These are phyloP conservation scores for Nemania abortiva DNA, from an alignment of 2,329 filamentous ascomycete species.

Conservation along the genomic window DNA sequence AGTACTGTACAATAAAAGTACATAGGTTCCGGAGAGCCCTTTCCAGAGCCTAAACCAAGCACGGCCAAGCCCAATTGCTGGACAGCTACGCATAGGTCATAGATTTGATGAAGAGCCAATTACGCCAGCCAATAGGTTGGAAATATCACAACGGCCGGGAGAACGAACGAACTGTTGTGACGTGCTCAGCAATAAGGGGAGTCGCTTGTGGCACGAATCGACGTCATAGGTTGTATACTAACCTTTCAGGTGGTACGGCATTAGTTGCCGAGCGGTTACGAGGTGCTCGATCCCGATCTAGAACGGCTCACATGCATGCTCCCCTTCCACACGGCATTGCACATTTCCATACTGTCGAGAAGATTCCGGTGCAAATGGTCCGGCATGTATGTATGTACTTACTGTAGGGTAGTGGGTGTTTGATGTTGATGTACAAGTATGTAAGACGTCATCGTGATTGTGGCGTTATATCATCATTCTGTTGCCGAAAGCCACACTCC, in stretches of 20 bases:
- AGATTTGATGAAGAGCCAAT: not conserved
- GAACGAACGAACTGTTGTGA: constrained; percentile 22
- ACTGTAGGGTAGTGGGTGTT: not conserved
- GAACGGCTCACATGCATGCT: constrained; percentile 1
- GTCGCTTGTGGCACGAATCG: constrained; percentile 9
- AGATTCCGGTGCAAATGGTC: constrained; percentile 22
- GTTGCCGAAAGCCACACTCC: not conserved
- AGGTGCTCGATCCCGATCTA: constrained; percentile 17
- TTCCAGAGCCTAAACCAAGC: constrained; percentile 1
- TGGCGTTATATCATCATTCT: not conserved
- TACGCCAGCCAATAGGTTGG: not conserved
- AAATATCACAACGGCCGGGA: not conserved
- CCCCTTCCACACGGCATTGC: too few species aligned
- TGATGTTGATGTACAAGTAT: not conserved
- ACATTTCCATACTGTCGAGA: not conserved
- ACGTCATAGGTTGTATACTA: constrained; percentile 31
- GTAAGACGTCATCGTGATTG: constrained; percentile 6
- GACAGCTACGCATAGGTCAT: constrained; percentile 3
- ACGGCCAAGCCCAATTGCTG: not conserved
- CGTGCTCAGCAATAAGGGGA: constrained; percentile 12
- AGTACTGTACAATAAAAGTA: not conserved
- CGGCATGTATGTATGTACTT: constrained; percentile 2
- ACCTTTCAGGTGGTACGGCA: constrained; percentile 1
- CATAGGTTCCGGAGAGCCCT: too few species aligned
- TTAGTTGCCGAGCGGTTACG: constrained; percentile 17